A percentile compares a stretch with the other conserved stretches of the same genome.
These are phyloP conservation scores for Hymenoscyphus fraxineus DNA, from an alignment of 2,329 filamentous ascomycete species.

Conservation along the genomic window DNA sequence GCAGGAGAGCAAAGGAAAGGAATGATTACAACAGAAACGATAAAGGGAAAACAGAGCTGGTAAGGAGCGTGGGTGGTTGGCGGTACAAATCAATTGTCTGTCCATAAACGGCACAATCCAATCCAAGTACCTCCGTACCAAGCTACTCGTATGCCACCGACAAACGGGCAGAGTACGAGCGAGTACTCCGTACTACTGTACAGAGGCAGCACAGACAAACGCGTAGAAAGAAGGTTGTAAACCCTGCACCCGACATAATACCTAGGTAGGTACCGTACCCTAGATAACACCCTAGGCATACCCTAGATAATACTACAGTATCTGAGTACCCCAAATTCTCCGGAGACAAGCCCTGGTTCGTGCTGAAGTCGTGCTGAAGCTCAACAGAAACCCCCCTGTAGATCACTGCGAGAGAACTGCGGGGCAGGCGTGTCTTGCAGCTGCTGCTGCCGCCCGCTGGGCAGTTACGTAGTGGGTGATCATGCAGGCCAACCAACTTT, in stretches of 20 bases:
- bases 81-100: not conserved
- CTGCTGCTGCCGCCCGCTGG: not conserved
- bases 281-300: no score
- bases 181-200: not conserved
- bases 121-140: not conserved
- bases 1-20: no score
- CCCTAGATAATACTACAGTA: no score
- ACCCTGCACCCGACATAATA: no score
- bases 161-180: not conserved
- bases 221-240: not conserved
- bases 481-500: not conserved
- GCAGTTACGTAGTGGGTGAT: not conserved
- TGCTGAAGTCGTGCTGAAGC: not conserved
- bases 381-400: not conserved
- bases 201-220: not conserved
- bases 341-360: not conserved
- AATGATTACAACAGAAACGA: not conserved
- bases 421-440: not conserved
- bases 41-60: not conserved
- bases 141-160: not conserved
- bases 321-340: not conserved
- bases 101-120: not conserved
- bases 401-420: not conserved
- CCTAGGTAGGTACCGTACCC: no score
- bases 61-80: no score